Evolutionary conservation across 2,329 filamentous ascomycete species (phyloP), one percentile per base, ranked within the genome.

Genomic region (Aurifilum marmelostoma): DNA sequence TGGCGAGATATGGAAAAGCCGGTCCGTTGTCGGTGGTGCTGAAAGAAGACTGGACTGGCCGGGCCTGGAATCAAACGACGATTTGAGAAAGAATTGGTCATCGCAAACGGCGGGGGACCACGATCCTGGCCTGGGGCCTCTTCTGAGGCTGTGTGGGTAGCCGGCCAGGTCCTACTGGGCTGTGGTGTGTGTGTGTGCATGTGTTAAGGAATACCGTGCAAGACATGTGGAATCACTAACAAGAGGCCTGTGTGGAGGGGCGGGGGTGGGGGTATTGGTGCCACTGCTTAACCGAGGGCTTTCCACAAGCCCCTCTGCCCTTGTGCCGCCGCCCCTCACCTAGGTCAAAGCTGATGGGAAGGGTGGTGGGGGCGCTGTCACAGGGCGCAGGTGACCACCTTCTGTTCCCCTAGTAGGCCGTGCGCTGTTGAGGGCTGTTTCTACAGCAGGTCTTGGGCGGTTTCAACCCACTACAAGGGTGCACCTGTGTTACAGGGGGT

Each of bases 11-110:
- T n/a, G n/a, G n/a, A 27, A 29, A 56, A 56, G 7, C 12, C 12
- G 52, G 56, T 59, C 56, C 56, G 56, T 37, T 59, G 29, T 59
- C 56, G 56, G 56, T 59, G 32, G 56, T 59, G 56, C 56, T 59
- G 56, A 59, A 37, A 59, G 56, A 59, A 59, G 56, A 59, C 32
- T 37, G 56, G 56, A n/a, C 32, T 37, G 56, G 54, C 27, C 32
- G 56, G 56, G 18, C 21, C 56, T 59, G 29, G 29, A 59, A 29
- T 29, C 24, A 29, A n/a, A 56, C 24, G 52, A 29, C 5, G 52
- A 56, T 56, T 56, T 56, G 14, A 56, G 24, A 27, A 34, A 59
- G 56, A 59, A 59, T 59, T 59, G 56, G 56, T 59, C 56, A 59
- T 59, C 32, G 29, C 29, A 37, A 59, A 3, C 29, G 56, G 56